Evolutionary conservation across 225 moss, liverwort and hornwort species (phyloP).

Genomic region (Polytrichum formosum): DNA sequence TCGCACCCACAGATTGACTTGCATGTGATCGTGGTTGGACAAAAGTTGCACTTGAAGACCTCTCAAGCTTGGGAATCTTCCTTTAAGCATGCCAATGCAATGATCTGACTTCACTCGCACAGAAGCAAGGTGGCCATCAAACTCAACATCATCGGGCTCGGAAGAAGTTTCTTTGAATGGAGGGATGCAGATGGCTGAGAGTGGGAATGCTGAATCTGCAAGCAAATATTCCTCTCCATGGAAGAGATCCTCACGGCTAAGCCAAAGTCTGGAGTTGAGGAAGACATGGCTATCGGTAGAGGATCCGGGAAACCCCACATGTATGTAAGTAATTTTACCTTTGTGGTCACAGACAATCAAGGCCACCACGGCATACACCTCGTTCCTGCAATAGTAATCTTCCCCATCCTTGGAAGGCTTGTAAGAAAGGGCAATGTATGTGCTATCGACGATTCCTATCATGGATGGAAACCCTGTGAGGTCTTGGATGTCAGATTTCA

Average conservation of each 20-base stretch:
- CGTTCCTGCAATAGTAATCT: slow-evolving; percentile 5
- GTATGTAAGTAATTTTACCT: background rate
- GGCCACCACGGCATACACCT: background rate
- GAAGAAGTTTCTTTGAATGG: background rate
- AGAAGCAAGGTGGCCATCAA: background rate
- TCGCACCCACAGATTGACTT: too few species aligned
- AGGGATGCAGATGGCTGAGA: background rate
- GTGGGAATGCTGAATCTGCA: background rate
- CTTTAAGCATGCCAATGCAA: slow-evolving; percentile 3
- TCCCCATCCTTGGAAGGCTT: slow-evolving; percentile 6
- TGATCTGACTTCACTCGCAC: background rate
- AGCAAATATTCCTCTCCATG: background rate
- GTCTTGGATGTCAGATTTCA: background rate
- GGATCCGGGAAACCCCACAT: slow-evolving; percentile 1
- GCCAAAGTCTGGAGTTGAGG: background rate
- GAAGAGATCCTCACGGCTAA: background rate
- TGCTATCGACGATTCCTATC: background rate
- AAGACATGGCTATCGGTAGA: slow-evolving; percentile 1
- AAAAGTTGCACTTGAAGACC: background rate
- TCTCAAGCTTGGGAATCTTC: background rate
- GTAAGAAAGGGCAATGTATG: background rate
- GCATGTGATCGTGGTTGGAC: background rate
- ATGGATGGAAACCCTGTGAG: background rate
- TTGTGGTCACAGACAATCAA: slow-evolving; percentile 1
- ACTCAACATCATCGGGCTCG: background rate